Evolutionary conservation across 2,329 filamentous ascomycete species (phyloP), one percentile per base, ranked within the genome.

Genomic region (Aureobasidium sp.): DNA sequence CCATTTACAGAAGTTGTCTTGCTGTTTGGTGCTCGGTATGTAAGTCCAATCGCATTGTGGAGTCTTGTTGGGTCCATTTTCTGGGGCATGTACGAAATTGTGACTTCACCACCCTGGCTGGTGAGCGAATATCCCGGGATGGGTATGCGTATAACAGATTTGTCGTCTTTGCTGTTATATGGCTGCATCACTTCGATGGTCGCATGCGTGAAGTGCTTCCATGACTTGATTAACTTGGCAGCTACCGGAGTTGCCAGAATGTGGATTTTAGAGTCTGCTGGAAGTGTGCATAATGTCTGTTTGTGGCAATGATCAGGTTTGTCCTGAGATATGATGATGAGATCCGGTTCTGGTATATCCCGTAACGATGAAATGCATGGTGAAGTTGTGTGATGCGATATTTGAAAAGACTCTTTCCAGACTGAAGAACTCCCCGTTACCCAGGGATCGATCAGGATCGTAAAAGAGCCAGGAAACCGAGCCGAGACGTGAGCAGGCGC

Each of bases 391-490:
- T 85, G 84, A 50, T 78, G 78, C 2, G 84, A 81, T 42, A 79
- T 80, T 23, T 85, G 85, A 71, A 89, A 85, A 68, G 79, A 80
- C 32, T 82, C 77, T 68, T 84, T 84, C 67, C 84, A 78, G 65
- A 87, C 81, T 59, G 81, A 82, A 12, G 84, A 84, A 4, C 82
- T 75, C 0, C 85, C 85, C 12, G 78, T 77, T 36, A 90, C 78
- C 85, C 87, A 90, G 3, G 89, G 88, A 70, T 92, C 88, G 56
- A 91, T 74, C 44, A 91, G 79, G 59, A 91, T 81, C 17, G 82
- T 85, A 72, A 87, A 90, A 4, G 82, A 79, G 56, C 77, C 77
- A 13, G 78, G 77, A 34, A 75, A 75, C 47, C 72, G 68, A 62
- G 68, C 70, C 53, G 71, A 75, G 62, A 73, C 73, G 23, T 72